These are phyloP conservation scores for Geotrichum europaeum DNA, from an alignment of 1,139 yeast species.

Conservation along the genomic window DNA sequence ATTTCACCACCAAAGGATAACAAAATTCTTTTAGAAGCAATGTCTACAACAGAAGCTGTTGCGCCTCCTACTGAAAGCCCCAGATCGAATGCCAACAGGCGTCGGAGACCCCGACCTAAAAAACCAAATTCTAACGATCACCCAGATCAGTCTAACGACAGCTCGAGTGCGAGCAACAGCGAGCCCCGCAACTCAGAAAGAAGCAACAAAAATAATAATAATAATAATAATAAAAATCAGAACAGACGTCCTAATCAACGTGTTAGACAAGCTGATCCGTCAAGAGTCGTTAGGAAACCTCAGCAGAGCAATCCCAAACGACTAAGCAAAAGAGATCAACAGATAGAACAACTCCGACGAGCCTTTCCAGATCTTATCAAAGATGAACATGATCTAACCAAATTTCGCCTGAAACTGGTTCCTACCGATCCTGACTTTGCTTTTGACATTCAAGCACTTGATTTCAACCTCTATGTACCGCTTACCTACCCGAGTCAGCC, in stretches of 20 bases:
- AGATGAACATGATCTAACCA: constrained; percentile 10
- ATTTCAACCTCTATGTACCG: constrained; percentile 52
- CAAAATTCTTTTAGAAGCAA: neutral
- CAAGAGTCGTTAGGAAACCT: constrained; percentile 21
- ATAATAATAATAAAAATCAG: no score
- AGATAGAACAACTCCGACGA: constrained; percentile 15
- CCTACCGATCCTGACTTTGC: constrained; percentile 78
- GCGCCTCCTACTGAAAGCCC: neutral
- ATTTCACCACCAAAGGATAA: neutral
- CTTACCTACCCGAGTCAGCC: constrained; percentile 43
- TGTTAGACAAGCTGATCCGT: constrained; percentile 13
- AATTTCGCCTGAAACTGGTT: constrained; percentile 27
- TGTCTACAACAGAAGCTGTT: neutral
- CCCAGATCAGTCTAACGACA: neutral
- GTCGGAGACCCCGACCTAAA: neutral
- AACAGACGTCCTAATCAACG: constrained; percentile 15
- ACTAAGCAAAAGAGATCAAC: constrained; percentile 19
- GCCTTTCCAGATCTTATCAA: constrained; percentile 7
- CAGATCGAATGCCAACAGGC: neutral
- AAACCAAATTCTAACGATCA: neutral
- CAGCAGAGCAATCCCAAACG: constrained; percentile 19
- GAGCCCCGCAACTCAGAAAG: neutral
- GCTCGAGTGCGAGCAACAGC: neutral
- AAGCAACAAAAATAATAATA: neutral
- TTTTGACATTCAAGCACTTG: constrained; percentile 49